These are phyloP conservation scores for Zychaea mexicana DNA, from an alignment of 371 early-diverging fungal species.

Conservation along the genomic window DNA sequence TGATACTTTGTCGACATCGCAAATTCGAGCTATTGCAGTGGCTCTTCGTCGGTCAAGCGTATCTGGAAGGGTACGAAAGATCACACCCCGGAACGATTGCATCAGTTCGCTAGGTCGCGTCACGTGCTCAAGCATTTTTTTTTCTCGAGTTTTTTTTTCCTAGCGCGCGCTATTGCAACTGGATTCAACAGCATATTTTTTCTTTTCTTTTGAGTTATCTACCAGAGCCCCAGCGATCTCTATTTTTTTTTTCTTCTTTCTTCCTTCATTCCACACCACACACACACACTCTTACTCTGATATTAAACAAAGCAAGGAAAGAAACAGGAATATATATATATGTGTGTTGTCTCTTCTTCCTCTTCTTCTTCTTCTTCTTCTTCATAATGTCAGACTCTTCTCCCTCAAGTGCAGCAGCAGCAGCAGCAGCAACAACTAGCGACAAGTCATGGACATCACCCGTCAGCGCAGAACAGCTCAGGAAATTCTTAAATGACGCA, in stretches of 20 bases:
- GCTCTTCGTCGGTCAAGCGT: no score
- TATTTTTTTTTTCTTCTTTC: background rate
- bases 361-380: conserved; percentile 3
- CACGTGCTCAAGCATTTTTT: no score
- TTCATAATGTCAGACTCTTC: conserved; percentile 4
- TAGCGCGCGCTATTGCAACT: background rate
- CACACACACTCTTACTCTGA: background rate
- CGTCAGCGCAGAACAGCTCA: conserved; percentile 26
- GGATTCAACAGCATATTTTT: background rate
- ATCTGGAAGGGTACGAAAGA: no score
- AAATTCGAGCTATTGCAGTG: no score
- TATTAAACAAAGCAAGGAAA: background rate
- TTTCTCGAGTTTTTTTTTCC: background rate
- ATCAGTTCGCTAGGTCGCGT: no score
- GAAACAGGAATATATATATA: no score
- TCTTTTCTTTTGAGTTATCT: background rate
- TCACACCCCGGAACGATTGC: no score
- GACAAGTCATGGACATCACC: conserved; percentile 1
- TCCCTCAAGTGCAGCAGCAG: conserved; percentile 3
- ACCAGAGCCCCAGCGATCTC: background rate
- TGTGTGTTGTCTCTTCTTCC: no score
- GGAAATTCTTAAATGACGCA: conserved; percentile 38
- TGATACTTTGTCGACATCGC: no score
- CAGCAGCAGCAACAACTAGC: background rate
- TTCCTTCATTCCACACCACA: background rate